Evolutionary conservation across 2,329 filamentous ascomycete species (phyloP).

Genomic region (Ophiocordyceps robertsii): DNA sequence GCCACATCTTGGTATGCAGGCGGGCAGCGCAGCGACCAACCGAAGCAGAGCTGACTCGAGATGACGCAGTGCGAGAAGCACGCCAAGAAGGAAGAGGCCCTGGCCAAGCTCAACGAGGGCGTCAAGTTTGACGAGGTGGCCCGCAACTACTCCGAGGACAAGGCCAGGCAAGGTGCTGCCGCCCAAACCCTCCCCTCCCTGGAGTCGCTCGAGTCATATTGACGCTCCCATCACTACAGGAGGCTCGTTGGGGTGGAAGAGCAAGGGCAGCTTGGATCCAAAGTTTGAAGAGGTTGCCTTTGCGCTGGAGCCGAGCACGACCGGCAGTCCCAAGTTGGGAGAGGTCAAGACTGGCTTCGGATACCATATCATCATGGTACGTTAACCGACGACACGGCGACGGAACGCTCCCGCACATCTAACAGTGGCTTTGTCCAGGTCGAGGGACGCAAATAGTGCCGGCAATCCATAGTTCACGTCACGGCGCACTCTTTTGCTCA

Average conservation of each 20-base stretch:
- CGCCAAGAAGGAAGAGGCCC: conserved; percentile 62
- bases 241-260: conserved; percentile 61
- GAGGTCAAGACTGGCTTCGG: conserved; percentile 65
- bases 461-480: conserved; percentile 4
- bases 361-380: conserved; percentile 70
- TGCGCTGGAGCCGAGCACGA: conserved; percentile 52
- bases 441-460: conserved; percentile 24
- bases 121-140: conserved; percentile 66
- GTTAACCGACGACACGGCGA: not conserved
- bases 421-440: conserved; percentile 13
- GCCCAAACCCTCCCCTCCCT: no score
- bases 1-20: conserved; percentile 50
- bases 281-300: conserved; percentile 64
- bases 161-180: conserved; percentile 48
- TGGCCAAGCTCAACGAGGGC: conserved; percentile 52
- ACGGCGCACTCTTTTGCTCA: not conserved
- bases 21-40: conserved; percentile 11
- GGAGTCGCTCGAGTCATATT: no score
- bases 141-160: conserved; percentile 61
- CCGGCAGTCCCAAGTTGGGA: conserved; percentile 47
- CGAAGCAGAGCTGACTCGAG: not conserved
- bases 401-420: not conserved
- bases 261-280: conserved; percentile 50
- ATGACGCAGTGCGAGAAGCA: conserved; percentile 59
- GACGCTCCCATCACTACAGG: conserved; percentile 26